A percentile compares a stretch with the other conserved stretches of the same genome.
These are phyloP conservation scores for Juncus effusus DNA, from an alignment of 176 grass and related monocot genomes.

Conservation along the genomic window DNA sequence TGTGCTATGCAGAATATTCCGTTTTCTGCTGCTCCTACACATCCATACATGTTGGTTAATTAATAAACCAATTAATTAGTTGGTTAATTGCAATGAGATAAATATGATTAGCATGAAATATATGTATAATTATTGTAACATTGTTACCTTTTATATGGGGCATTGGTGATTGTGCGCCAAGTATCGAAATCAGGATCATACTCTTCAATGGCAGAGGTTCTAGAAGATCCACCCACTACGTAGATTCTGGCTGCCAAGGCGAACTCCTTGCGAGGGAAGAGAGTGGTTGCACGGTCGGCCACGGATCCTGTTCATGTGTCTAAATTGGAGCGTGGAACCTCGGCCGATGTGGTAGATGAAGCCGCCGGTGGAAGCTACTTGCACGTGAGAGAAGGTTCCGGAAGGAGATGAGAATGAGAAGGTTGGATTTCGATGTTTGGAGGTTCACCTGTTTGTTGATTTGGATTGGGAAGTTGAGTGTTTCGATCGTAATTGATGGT, in stretches of 20 bases:
- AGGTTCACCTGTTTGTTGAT: not conserved
- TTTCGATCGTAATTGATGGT: not conserved
- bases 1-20: conserved; percentile 80
- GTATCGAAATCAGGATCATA: conserved; percentile 57
- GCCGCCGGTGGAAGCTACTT: conserved; percentile 42
- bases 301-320: conserved; percentile 62
- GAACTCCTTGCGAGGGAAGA: conserved; percentile 65
- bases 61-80: not conserved
- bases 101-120: too few relatives aligned
- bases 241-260: conserved; percentile 62
- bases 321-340: conserved; percentile 37
- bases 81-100: too few relatives aligned
- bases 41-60: conserved; percentile 59
- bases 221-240: conserved; percentile 60
- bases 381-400: conserved; percentile 49
- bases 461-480: too few relatives aligned
- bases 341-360: conserved; percentile 54
- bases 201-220: conserved; percentile 70
- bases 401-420: conserved; percentile 24
- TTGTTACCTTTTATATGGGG: conserved; percentile 45
- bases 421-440: conserved; percentile 21
- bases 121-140: too few relatives aligned
- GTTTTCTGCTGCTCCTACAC: conserved; percentile 42
- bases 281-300: conserved; percentile 42
- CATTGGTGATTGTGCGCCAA: conserved; percentile 59